These are phyloP conservation scores for Globisporangium alternatum DNA, from an alignment of 352 stramenopile genomes.

Conservation along the genomic window DNA sequence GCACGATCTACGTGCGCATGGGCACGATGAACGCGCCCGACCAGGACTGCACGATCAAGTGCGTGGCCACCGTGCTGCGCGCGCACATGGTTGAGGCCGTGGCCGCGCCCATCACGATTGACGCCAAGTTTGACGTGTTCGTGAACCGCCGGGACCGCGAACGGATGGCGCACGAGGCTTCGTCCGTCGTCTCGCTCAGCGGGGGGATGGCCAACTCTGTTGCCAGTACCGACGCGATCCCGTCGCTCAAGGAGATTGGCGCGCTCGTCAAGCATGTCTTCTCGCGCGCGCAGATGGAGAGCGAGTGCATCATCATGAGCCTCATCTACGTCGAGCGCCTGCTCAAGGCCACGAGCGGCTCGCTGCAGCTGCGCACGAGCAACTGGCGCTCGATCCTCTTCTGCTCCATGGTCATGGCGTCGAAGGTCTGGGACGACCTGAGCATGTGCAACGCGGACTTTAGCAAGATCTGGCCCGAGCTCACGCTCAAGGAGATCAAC, in stretches of 20 bases:
- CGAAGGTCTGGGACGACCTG: conserved; percentile 97
- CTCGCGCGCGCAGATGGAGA: conserved; percentile 88
- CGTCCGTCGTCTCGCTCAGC: conserved; percentile 16
- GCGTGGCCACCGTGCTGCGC: conserved; percentile 94
- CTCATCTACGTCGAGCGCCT: conserved; percentile 97
- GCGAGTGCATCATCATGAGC: conserved; percentile 97
- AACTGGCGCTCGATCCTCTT: conserved; percentile 97
- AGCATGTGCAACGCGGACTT: conserved; percentile 98
- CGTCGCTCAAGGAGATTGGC: conserved; percentile 87
- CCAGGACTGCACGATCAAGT: conserved; percentile 95
- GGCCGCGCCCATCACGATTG: conserved; percentile 41
- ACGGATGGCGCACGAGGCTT: conserved; percentile 19
- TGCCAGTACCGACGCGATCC: conserved; percentile 42
- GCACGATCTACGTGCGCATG: conserved; percentile 91
- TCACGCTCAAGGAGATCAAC: conserved; percentile 94
- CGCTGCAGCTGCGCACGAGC: conserved; percentile 64
- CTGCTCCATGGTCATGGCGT: conserved; percentile 95
- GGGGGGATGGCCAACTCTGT: too few relatives aligned
- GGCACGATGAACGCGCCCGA: conserved; percentile 95
- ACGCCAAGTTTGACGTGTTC: conserved; percentile 71
- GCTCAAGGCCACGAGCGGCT: conserved; percentile 87
- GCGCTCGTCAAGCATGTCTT: conserved; percentile 95
- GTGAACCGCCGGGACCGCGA: conserved; percentile 46
- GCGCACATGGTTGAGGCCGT: conserved; percentile 93
- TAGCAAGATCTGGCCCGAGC: conserved; percentile 89